phyloP scores from a whole-genome alignment of 202 grass and related monocot genomes.

The Bolboschoenoplectus hybrid region DNA sequence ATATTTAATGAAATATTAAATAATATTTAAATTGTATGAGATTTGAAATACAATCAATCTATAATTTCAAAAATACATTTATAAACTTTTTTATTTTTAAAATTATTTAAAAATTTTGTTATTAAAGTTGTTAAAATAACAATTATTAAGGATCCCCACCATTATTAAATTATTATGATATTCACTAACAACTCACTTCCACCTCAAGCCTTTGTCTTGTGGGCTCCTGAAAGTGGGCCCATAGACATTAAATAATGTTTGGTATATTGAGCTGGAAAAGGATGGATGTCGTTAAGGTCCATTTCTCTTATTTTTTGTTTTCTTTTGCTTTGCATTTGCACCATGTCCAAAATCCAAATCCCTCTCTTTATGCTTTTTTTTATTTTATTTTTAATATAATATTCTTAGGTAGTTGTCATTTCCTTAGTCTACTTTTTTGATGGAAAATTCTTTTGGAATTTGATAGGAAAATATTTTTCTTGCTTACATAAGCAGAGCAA shows the following conservation, averaged over 20 bases:
- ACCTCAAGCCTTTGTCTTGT: conserved; percentile 16
- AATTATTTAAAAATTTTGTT: no score
- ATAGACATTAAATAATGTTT: neutral
- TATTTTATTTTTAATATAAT: no score
- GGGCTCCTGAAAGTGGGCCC: neutral
- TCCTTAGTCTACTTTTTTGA: neutral
- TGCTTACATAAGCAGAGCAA: conserved; percentile 23
- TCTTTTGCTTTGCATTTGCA: conserved; percentile 25
- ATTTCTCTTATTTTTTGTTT: conserved; percentile 10
- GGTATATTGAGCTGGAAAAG: conserved; percentile 31
- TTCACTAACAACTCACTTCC: neutral
- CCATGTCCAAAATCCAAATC: neutral
- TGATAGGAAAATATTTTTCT: neutral
- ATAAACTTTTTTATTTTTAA: no score
- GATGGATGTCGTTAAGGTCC: neutral
- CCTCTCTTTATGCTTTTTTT: neutral
- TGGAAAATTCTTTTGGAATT: conserved; percentile 18
- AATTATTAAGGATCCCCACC: no score
- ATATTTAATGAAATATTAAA: no score
- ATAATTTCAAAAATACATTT: no score
- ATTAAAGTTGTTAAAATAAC: no score
- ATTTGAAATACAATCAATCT: no score
- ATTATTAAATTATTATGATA: no score
- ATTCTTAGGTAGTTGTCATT: no score
- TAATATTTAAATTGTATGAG: no score